A percentile compares a stretch with the other conserved stretches of the same genome.
Evolutionary conservation across 495 filamentous ascomycete species (phyloP).

Genomic region (Penicillium waksmanii): DNA sequence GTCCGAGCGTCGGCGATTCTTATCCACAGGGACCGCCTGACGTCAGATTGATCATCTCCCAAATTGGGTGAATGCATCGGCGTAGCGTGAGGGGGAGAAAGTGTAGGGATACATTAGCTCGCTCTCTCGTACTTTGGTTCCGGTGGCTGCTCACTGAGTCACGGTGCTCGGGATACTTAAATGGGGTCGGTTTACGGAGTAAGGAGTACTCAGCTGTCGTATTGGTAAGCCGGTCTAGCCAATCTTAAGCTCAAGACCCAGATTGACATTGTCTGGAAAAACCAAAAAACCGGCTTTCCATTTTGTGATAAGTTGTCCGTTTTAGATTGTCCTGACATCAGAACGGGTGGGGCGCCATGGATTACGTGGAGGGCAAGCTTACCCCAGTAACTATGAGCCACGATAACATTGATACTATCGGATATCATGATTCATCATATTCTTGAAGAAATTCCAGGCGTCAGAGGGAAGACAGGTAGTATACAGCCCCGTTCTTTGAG

Average conservation of each 20-base stretch:
- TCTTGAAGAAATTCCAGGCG: too few relatives aligned
- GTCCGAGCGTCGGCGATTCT: slow-evolving; percentile 17
- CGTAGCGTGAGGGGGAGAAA: too few relatives aligned
- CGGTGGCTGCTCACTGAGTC: slow-evolving; percentile 2
- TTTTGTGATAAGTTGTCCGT: too few relatives aligned
- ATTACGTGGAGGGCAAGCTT: not conserved
- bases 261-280: not conserved
- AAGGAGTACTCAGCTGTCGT: too few relatives aligned
- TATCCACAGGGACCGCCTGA: slow-evolving; percentile 11
- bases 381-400: too few relatives aligned
- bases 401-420: too few relatives aligned
- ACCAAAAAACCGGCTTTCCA: not conserved
- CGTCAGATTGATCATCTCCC: slow-evolving; percentile 15
- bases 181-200: not conserved
- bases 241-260: too few relatives aligned
- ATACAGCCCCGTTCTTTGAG: too few relatives aligned
- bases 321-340: slow-evolving; percentile 1
- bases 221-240: too few relatives aligned
- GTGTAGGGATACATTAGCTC: too few relatives aligned
- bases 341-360: not conserved
- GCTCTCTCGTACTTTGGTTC: slow-evolving; percentile 1
- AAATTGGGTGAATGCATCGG: not conserved
- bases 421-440: too few relatives aligned
- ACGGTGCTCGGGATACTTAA: not conserved
- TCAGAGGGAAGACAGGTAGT: too few relatives aligned